Evolutionary conservation across 2,329 filamentous ascomycete species (phyloP), one percentile per base, ranked within the genome.

Genomic region (Dothideomycetidae sp.): DNA sequence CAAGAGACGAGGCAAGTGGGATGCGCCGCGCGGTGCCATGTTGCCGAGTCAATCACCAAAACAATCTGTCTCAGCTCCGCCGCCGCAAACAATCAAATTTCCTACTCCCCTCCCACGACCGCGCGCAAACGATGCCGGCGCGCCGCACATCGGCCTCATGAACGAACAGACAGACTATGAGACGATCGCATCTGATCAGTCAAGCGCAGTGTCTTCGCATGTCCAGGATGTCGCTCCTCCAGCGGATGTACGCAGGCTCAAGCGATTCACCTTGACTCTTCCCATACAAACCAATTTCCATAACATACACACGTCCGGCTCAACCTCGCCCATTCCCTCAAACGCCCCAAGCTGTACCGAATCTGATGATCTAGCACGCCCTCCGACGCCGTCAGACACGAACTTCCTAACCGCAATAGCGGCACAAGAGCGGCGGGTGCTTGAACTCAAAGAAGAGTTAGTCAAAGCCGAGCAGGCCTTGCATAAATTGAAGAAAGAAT

Each of bases 391-490:
- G 1, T 45, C 49, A 4, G 52, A 55, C 18, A 50, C 50, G 29
- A 52, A 77, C 35, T 81, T 94, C 50, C 76, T 98, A 46, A 86
- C 84, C 43, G 81, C 86, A 40, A 80, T 98, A 50, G 90, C 90
- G 31, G 78, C 83, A 10, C 86, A 96, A 60, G 90, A 98, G 62
- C 72, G 90, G 40, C 77, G 75, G 47, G 88, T 98, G 2, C 63
- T 98, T 40, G 90, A 96, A 59, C 65, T 98, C 36, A 80, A 78
- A 42, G 90, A 98, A 56, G 88, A 96, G 57, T 66, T 98, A n/a
- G 63, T 67, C 15, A 78, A 77, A 42, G 88, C 90, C 4, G 88
- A 98, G 55, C 61, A 65, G 10, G 81, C 93, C 32, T 65, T 98
- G 29, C 64, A 66, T 32, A 71, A 65, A 29, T 65, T 98, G 44